Evolutionary conservation across 2,329 filamentous ascomycete genomes (phyloP).

Genomic region (Chaetomium sp.): DNA sequence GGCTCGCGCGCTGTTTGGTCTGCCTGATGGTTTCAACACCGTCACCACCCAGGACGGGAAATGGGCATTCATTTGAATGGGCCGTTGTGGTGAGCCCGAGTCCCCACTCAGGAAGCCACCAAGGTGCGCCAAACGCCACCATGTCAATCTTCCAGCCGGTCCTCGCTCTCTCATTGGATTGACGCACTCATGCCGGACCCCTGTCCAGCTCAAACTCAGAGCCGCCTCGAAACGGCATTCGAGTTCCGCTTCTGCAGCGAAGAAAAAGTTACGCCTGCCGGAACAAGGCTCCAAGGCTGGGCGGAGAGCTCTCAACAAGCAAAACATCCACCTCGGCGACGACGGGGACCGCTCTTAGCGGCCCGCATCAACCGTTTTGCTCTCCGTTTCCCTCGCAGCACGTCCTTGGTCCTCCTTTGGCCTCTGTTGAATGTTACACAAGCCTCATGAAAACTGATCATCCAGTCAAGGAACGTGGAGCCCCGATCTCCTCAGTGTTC

Average conservation of each 20-base stretch:
- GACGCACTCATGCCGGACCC: constrained; percentile 9
- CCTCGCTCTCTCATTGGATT: constrained; percentile 18
- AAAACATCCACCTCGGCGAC: neutral
- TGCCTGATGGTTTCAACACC: too few relatives aligned
- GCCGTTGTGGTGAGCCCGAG: neutral
- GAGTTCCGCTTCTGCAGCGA: neutral
- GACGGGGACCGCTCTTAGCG: neutral
- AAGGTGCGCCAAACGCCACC: constrained; percentile 14
- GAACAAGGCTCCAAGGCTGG: constrained; percentile 55
- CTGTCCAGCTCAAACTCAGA: constrained; percentile 24
- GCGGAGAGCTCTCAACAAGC: neutral
- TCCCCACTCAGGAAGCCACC: constrained; percentile 6
- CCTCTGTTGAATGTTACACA: neutral
- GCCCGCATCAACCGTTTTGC: neutral
- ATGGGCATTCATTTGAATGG: neutral
- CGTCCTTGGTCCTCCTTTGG: neutral
- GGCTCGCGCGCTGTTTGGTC: too few relatives aligned
- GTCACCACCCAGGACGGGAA: too few relatives aligned
- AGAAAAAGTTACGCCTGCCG: neutral
- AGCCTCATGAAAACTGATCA: neutral
- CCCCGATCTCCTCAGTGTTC: neutral
- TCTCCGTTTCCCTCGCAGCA: neutral
- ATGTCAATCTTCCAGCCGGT: constrained; percentile 8
- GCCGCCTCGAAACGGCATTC: constrained; percentile 16
- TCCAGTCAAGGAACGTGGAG: neutral